phyloP scores from a whole-genome alignment of 768 basidiomycete species.

The Obba rivulosa region DNA sequence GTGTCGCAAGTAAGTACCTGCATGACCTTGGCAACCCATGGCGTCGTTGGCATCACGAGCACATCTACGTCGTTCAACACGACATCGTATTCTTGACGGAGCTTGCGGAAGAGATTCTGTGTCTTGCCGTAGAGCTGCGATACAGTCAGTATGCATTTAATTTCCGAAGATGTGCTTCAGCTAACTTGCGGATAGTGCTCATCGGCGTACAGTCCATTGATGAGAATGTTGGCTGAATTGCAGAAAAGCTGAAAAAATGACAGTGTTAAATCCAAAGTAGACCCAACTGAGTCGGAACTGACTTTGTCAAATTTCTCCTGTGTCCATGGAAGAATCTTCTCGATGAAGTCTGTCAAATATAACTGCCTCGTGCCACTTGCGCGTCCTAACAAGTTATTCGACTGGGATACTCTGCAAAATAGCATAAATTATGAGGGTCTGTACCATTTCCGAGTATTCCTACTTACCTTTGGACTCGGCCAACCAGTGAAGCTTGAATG shows the following conservation, averaged over 20 bases:
- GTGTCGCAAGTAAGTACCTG: background rate
- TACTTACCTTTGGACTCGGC: constrained; percentile 12
- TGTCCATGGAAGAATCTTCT: constrained; percentile 30
- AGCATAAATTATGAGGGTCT: background rate
- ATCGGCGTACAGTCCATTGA: constrained; percentile 27
- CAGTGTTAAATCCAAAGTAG: constrained; percentile 7
- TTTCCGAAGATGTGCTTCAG: background rate
- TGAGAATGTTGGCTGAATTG: constrained; percentile 13
- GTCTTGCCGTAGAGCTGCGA: constrained; percentile 26
- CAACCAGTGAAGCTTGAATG: constrained; percentile 14
- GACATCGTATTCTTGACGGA: constrained; percentile 29
- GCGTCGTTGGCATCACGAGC: constrained; percentile 33
- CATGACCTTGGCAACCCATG: constrained; percentile 26
- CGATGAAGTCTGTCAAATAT: constrained; percentile 27
- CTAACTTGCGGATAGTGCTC: constrained; percentile 22
- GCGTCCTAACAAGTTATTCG: constrained; percentile 15
- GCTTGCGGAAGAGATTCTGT: constrained; percentile 32
- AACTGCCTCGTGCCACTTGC: constrained; percentile 23
- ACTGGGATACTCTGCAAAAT: constrained; percentile 9
- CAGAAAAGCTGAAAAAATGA: constrained; percentile 11
- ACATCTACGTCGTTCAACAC: constrained; percentile 25
- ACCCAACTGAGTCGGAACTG: background rate
- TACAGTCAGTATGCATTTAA: too few species aligned
- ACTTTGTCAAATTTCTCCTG: constrained; percentile 35
- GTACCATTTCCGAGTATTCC: background rate